Evolutionary conservation across 1,139 yeast species (phyloP).

Genomic region (Saccharomycopsis phalli): DNA sequence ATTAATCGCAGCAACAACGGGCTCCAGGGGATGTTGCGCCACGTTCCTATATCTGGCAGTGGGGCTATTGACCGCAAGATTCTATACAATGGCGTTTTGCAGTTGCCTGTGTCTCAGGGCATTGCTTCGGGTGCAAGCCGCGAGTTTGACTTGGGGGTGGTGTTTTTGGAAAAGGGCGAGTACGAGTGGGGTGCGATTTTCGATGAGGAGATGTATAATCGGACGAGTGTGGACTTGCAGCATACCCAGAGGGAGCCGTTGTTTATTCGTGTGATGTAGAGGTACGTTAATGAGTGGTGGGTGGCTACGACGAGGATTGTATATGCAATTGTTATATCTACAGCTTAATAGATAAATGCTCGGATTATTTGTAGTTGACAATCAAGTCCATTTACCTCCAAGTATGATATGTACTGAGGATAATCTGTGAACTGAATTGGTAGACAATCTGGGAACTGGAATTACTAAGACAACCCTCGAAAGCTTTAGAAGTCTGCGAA

Average conservation of each 20-base stretch:
- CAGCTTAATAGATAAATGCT: no score
- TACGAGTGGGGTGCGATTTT: conserved; percentile 73
- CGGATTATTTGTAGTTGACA: no score
- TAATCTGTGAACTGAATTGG: no score
- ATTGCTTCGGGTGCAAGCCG: conserved; percentile 37
- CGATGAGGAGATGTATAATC: conserved; percentile 35
- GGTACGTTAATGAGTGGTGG: not conserved
- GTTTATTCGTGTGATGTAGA: conserved; percentile 25
- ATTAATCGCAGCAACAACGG: conserved; percentile 34
- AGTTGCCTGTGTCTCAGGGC: conserved; percentile 36
- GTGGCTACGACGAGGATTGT: no score
- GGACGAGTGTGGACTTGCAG: conserved; percentile 23
- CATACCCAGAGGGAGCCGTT: conserved; percentile 30
- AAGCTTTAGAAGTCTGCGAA: no score
- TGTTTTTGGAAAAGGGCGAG: conserved; percentile 60
- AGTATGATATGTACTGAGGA: no score
- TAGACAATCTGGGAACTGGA: no score
- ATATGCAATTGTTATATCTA: no score
- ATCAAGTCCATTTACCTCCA: no score
- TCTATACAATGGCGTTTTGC: conserved; percentile 57
- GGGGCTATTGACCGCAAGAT: conserved; percentile 40
- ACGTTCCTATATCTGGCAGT: conserved; percentile 43
- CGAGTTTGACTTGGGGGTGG: conserved; percentile 42
- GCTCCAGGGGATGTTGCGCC: conserved; percentile 54
- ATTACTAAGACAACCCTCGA: no score